Conservation (phyloP, 371 early-diverging fungal species). For the Rhizopus stolonifer region DNA sequence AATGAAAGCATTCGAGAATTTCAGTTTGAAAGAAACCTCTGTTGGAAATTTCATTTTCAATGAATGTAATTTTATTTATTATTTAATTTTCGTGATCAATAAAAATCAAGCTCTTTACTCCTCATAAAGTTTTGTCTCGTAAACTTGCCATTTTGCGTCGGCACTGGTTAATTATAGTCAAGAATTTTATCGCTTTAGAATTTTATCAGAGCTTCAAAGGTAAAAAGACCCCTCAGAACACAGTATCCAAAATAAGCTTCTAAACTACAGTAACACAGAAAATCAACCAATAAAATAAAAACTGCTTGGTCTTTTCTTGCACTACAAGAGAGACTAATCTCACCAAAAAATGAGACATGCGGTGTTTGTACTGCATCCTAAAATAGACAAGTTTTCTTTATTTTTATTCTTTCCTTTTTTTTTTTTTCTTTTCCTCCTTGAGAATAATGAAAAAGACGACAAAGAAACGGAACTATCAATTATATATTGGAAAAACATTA, state of each 20-base stretch:
- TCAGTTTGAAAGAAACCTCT: conserved; percentile 6
- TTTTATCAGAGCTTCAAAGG: no score
- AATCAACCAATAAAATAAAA: no score
- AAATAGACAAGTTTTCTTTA: neutral
- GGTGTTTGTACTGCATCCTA: neutral
- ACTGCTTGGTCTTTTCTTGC: neutral
- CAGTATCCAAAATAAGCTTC: no score
- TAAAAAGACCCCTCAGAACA: no score
- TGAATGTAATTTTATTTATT: conserved; percentile 16
- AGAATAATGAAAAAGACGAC: conserved; percentile 11
- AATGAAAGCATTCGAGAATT: conserved; percentile 4
- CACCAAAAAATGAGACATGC: neutral
- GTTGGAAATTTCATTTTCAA: conserved; percentile 10
- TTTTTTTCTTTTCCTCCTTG: neutral
- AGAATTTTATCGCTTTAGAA: no score
- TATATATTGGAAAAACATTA: conserved; percentile 47
- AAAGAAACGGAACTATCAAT: conserved; percentile 27
- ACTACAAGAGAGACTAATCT: no score
- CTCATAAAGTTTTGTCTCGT: no score
- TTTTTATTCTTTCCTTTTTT: neutral
- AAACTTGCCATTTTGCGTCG: no score
- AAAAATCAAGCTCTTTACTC: no score
- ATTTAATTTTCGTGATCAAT: no score
- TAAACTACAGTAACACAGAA: no score
- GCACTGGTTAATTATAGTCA: no score